Evolutionary conservation across 2,329 filamentous ascomycete species (phyloP).

Genomic region (Ampelomyces quisqualis): DNA sequence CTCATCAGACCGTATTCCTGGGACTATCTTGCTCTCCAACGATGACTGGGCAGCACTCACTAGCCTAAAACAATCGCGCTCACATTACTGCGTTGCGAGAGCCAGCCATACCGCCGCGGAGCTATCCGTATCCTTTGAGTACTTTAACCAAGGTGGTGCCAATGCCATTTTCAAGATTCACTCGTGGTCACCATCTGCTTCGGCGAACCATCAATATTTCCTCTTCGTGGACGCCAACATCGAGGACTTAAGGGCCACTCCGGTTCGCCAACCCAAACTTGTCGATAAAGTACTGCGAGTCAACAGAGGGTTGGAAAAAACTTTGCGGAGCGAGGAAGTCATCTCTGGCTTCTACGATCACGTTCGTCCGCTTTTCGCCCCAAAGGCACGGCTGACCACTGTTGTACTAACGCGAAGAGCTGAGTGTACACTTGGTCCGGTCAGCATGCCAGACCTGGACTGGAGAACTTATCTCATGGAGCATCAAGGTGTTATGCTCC

Average conservation of each 20-base stretch:
- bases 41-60: not conserved
- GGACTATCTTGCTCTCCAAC: not conserved
- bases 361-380: constrained; percentile 32
- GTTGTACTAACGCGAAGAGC: too few relatives aligned
- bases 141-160: constrained; percentile 39
- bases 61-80: not conserved
- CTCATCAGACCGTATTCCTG: too few relatives aligned
- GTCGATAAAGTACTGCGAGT: constrained; percentile 31
- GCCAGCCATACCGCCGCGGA: constrained; percentile 3
- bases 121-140: constrained; percentile 20
- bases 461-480: constrained; percentile 23
- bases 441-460: constrained; percentile 8
- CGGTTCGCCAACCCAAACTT: constrained; percentile 11
- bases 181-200: constrained; percentile 6
- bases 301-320: constrained; percentile 32
- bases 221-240: constrained; percentile 18
- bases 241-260: constrained; percentile 5
- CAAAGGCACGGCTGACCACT: constrained; percentile 4
- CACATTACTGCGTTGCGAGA: constrained; percentile 18
- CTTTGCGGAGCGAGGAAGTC: constrained; percentile 26
- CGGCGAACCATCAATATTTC: constrained; percentile 8
- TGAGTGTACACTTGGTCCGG: constrained; percentile 1
- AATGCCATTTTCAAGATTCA: constrained; percentile 37
- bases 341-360: constrained; percentile 28
- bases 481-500: constrained; percentile 18